Base-by-base conservation (phyloP, 2,329 filamentous ascomycete genomes). In the Diaporthe aspalathi region DNA sequence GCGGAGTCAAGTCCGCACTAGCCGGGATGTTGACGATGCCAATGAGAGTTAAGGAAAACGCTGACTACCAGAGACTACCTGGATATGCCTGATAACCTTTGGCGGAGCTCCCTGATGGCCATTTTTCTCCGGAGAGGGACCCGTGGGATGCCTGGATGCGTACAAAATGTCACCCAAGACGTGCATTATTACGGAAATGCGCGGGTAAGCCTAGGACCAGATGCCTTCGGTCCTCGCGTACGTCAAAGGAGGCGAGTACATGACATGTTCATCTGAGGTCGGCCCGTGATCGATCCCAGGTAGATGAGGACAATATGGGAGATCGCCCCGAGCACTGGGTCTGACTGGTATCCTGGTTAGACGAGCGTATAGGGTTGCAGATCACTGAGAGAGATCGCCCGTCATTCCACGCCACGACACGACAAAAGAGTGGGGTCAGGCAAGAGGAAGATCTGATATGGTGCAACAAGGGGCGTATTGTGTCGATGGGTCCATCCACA, bases 271-370 rank as follows among this genome's bases (percentile, higher is more conserved):
- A 50, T 65, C 60, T 50, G 60, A 50, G 60, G n/a, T 65, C 43
- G 45, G 60, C 16, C 45, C 29, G 45, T 50, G 60, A 65, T 65
- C 60, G 60, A 65, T 65, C 29, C 60, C 60, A 50, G 60, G 60
- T 38, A 65, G 29, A 50, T 38, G 27, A 29, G 43, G 45, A 38
- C 29, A 65, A 38, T 50, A 50, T 38, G 60, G 45, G 45, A 63
- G 60, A 65, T 65, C 60, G 43, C 45, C 60, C 45, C 45, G 60
- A 65, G 60, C 45, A 65, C 60, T 49, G 45, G 27, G 60, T 22
- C 27, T 24, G 45, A 24, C n/a, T n/a, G 12, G n/a, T 27, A 38
- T 20, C 60, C 60, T 35, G 60, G 60, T 17, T 24, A 50, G 60
- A 38, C 45, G 20, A 24, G 60, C 43, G 45, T 65, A 50, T 65